Conservation (phyloP, 139 green algal species). For the Astrephomene gubernaculifera region DNA sequence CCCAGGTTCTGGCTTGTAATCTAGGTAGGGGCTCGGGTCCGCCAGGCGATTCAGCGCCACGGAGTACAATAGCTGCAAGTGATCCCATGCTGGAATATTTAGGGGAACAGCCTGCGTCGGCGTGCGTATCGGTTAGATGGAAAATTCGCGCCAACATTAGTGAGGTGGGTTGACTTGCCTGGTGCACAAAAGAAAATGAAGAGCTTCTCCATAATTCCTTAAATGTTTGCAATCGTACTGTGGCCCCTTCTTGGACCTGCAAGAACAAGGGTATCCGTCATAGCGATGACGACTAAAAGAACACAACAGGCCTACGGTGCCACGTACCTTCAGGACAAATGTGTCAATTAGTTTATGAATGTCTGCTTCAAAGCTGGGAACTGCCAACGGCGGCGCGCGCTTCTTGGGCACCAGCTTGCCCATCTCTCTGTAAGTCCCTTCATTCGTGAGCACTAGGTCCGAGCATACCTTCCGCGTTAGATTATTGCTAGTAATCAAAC, state of each 20-base stretch:
- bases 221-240: not conserved
- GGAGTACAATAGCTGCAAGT: constrained; percentile 37
- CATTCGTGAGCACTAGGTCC: too few species aligned
- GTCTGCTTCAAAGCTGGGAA: constrained; percentile 10
- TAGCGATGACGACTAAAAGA: not conserved
- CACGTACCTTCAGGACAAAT: constrained; percentile 19
- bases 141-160: not conserved
- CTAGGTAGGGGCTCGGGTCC: constrained; percentile 36
- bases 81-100: constrained; percentile 25
- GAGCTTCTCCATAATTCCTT: constrained; percentile 27
- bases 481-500: too few species aligned
- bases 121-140: too few species aligned
- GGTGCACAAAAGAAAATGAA: constrained; percentile 25
- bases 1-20: not conserved
- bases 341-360: constrained; percentile 16
- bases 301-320: not conserved
- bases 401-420: constrained; percentile 2
- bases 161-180: not conserved
- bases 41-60: constrained; percentile 32
- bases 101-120: constrained; percentile 16
- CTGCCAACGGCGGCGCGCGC: not conserved
- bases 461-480: too few species aligned
- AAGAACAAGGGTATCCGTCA: not conserved
- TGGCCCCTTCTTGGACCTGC: not conserved
- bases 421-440: not conserved